A percentile compares a stretch with the other conserved stretches of the same genome.
Evolutionary conservation across 345 rosid genomes (phyloP).

Genomic region (Microcos paniculata): DNA sequence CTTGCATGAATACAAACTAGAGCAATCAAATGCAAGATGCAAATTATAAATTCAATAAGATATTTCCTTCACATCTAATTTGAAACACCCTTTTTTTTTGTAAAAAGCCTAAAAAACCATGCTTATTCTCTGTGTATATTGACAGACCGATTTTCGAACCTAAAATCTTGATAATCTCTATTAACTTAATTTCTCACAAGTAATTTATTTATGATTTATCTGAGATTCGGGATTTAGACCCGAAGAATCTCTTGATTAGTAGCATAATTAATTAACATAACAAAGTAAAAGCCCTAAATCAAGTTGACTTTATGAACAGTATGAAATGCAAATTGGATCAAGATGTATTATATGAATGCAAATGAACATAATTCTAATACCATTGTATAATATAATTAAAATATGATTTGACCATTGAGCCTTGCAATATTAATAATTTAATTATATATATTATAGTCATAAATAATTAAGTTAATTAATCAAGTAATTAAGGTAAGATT

Average conservation of each 20-base stretch:
- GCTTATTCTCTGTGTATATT: background rate
- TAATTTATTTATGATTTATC: too few species aligned
- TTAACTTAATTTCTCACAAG: too few species aligned
- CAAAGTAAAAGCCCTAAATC: background rate
- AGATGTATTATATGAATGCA: background rate
- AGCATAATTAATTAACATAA: too few species aligned
- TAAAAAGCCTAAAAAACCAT: background rate
- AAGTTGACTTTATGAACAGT: background rate
- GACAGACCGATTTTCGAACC: too few species aligned
- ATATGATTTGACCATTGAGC: background rate
- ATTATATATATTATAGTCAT: background rate
- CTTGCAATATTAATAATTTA: background rate
- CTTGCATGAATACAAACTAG: too few species aligned
- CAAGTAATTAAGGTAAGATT: background rate
- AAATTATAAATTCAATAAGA: background rate
- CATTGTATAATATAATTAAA: background rate
- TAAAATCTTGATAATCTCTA: too few species aligned
- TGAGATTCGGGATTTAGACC: too few species aligned
- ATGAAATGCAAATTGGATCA: background rate
- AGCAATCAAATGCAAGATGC: background rate
- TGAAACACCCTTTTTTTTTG: background rate
- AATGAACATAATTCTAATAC: background rate
- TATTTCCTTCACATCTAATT: background rate
- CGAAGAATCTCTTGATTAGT: too few species aligned
- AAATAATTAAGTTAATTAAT: background rate